Percentiles rank a stretch among this genome's conserved stretches.
Evolutionary conservation across 305 asterid species (phyloP).

Genomic region (Rubia occidens): DNA sequence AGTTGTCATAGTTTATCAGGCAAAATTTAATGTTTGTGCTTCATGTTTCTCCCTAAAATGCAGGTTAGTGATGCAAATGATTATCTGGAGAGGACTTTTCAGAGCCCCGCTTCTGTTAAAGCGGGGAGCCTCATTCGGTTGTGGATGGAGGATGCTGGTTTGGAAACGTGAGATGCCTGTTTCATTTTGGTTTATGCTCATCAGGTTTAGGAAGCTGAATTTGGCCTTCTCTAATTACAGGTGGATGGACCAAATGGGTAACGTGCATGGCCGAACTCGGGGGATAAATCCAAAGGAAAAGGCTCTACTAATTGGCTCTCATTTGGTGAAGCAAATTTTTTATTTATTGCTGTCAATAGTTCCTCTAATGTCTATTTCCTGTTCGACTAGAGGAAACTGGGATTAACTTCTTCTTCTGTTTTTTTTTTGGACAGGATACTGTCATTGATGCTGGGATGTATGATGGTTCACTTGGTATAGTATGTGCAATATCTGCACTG

Average conservation of each 20-base stretch:
- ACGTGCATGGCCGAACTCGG: constrained; percentile 75
- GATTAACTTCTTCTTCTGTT: constrained; percentile 13
- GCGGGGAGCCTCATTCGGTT: constrained; percentile 62
- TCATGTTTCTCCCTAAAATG: constrained; percentile 15
- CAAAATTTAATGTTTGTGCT: background rate
- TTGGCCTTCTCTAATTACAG: constrained; percentile 33
- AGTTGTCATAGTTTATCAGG: background rate
- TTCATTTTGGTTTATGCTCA: constrained; percentile 2
- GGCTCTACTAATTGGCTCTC: constrained; percentile 91
- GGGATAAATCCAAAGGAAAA: constrained; percentile 74
- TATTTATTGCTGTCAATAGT: constrained; percentile 5
- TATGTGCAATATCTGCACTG: constrained; percentile 70
- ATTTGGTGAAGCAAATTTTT: constrained; percentile 56
- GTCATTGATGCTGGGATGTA: constrained; percentile 88
- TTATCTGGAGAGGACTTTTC: constrained; percentile 89
- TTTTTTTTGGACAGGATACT: constrained; percentile 58
- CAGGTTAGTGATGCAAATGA: constrained; percentile 88
- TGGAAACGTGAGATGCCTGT: constrained; percentile 52
- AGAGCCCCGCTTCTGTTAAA: constrained; percentile 72
- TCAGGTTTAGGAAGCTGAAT: constrained; percentile 12
- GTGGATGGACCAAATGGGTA: constrained; percentile 97
- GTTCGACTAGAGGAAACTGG: constrained; percentile 1
- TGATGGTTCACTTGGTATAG: constrained; percentile 85
- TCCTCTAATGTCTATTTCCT: background rate
- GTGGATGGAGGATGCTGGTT: constrained; percentile 98